phyloP scores from a whole-genome alignment of 768 basidiomycete genomes.

The Auricularia cornea region DNA sequence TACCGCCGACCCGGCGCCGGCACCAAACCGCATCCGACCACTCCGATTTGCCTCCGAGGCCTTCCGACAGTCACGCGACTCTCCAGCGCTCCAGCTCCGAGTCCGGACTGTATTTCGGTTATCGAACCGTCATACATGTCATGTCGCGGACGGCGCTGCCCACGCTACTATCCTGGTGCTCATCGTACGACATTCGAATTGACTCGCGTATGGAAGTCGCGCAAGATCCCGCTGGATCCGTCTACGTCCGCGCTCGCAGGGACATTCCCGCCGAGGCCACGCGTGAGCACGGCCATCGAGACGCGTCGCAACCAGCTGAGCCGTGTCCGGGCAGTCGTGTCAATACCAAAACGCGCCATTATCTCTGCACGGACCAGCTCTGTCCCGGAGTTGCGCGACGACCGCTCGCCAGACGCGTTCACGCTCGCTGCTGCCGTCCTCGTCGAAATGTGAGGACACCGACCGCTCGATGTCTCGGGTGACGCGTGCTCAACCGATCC shows the following conservation, averaged over 20 bases:
- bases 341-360: not conserved
- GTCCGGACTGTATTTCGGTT: no score
- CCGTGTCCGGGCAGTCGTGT: not conserved
- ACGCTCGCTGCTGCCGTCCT: not conserved
- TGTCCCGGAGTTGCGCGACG: not conserved
- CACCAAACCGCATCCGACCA: no score
- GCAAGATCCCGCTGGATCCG: not conserved
- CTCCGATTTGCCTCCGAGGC: no score
- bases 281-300: not conserved
- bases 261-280: not conserved
- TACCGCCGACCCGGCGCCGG: no score
- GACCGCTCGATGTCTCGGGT: no score
- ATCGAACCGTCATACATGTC: no score
- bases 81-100: no score
- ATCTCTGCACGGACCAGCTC: not conserved
- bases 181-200: not conserved
- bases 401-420: not conserved
- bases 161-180: not conserved
- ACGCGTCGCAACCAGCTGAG: no score
- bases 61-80: no score
- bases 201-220: not conserved
- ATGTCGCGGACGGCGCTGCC: not conserved
- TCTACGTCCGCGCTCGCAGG: not conserved
- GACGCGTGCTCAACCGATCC: no score
- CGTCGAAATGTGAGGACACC: not conserved